These are phyloP conservation scores for Globisporangium barbulae DNA, from an alignment of 352 stramenopile genomes.

Conservation along the genomic window DNA sequence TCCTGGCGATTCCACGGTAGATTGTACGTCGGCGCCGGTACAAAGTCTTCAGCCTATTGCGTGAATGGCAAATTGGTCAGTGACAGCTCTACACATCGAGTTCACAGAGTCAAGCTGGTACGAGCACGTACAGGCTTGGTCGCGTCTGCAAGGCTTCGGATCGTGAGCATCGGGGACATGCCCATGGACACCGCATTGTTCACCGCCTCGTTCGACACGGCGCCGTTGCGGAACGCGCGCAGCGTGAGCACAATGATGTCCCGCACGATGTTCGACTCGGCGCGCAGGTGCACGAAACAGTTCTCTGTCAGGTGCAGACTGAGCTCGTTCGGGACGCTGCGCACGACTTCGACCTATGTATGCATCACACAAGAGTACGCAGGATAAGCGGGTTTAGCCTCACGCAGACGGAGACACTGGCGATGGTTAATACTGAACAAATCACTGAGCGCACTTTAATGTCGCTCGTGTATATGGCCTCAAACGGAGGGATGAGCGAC, in stretches of 20 bases:
- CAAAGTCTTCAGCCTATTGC: slow-evolving; percentile 11
- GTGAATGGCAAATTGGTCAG: background rate
- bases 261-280: slow-evolving; percentile 66
- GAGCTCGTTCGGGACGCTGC: slow-evolving; percentile 59
- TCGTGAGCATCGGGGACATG: slow-evolving; percentile 63
- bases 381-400: background rate
- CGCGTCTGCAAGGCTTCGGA: slow-evolving; percentile 52
- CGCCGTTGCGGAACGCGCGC: slow-evolving; percentile 64
- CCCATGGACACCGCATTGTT: slow-evolving; percentile 44
- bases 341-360: slow-evolving; percentile 47
- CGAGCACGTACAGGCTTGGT: slow-evolving; percentile 29
- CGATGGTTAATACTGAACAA: slow-evolving; percentile 10
- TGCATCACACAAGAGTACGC: background rate
- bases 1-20: slow-evolving; percentile 61
- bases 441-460: slow-evolving; percentile 45
- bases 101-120: background rate
- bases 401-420: slow-evolving; percentile 1
- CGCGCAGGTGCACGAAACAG: slow-evolving; percentile 65
- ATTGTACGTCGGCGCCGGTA: slow-evolving; percentile 33
- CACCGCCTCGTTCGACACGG: slow-evolving; percentile 43
- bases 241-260: slow-evolving; percentile 85
- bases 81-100: background rate
- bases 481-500: slow-evolving; percentile 73
- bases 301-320: slow-evolving; percentile 52
- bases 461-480: slow-evolving; percentile 67